Conservation (phyloP, 2,329 filamentous ascomycete species). For the Aspergillus sp. region DNA sequence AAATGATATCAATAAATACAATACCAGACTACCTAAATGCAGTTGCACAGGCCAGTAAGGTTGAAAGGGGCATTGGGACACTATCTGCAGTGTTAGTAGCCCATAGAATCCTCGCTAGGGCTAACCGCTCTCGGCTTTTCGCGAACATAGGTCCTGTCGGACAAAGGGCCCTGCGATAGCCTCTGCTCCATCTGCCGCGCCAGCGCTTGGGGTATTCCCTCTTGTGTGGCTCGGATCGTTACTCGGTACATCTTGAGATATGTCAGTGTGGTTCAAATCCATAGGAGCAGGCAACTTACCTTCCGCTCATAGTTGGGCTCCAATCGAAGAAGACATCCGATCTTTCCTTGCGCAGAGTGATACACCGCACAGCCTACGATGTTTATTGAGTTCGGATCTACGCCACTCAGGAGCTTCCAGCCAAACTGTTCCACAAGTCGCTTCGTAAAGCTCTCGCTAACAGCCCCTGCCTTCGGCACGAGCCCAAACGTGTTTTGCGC, state of each 20-base stretch:
- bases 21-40: slow-evolving; percentile 1
- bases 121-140: neutral
- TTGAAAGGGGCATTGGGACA: neutral
- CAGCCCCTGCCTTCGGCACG: slow-evolving; percentile 58
- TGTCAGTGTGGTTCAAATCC: neutral
- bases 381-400: slow-evolving; percentile 92
- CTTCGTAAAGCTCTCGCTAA: slow-evolving; percentile 70
- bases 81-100: slow-evolving; percentile 1
- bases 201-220: slow-evolving; percentile 76
- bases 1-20: slow-evolving; percentile 17
- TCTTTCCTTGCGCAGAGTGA: slow-evolving; percentile 77
- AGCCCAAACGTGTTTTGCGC: slow-evolving; percentile 83
- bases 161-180: slow-evolving; percentile 56
- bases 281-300: slow-evolving; percentile 56
- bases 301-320: slow-evolving; percentile 92
- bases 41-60: neutral
- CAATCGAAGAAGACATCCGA: slow-evolving; percentile 86
- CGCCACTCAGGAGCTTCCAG: slow-evolving; percentile 80
- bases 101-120: neutral
- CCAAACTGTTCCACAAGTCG: slow-evolving; percentile 78
- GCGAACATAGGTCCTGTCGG: slow-evolving; percentile 4
- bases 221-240: slow-evolving; percentile 91
- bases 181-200: slow-evolving; percentile 86
- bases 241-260: slow-evolving; percentile 81
- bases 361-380: slow-evolving; percentile 87